Percentiles rank a stretch among this genome's conserved stretches.
phyloP scores from a whole-genome alignment of 768 basidiomycete genomes.

The Coprinopsis strossmayeri region DNA sequence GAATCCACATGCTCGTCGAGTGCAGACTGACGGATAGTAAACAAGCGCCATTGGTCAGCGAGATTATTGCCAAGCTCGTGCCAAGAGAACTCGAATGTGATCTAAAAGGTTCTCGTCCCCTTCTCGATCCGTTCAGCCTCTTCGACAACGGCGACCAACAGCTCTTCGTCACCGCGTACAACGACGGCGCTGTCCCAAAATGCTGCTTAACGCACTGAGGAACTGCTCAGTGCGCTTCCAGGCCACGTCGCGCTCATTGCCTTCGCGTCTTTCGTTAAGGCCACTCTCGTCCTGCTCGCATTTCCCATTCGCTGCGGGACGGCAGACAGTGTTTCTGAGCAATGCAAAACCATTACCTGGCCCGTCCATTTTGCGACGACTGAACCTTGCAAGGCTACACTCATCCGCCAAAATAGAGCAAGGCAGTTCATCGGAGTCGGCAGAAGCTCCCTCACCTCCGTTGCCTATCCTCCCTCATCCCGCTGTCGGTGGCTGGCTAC shows the following conservation, averaged over 20 bases:
- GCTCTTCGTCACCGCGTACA: constrained; percentile 3
- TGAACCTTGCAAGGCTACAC: constrained; percentile 1
- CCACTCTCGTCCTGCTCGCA: constrained; percentile 4
- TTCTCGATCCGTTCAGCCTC: constrained; percentile 1
- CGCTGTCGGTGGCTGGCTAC: constrained; percentile 77
- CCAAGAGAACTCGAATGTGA: not conserved
- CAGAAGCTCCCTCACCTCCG: not conserved
- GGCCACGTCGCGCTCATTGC: constrained; percentile 4
- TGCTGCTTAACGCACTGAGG: constrained; percentile 22
- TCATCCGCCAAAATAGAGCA: constrained; percentile 9
- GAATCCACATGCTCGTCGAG: constrained; percentile 10
- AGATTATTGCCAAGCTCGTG: not conserved
- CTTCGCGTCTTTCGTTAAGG: not conserved
- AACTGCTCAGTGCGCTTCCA: constrained; percentile 12
- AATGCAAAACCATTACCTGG: not conserved
- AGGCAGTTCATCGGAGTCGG: constrained; percentile 7
- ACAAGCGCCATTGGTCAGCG: constrained; percentile 8
- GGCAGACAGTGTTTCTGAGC: not conserved
- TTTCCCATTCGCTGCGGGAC: not conserved
- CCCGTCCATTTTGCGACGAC: not conserved
- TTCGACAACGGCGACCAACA: no score
- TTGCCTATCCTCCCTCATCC: constrained; percentile 56
- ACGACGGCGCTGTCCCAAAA: constrained; percentile 8
- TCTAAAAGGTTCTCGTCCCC: constrained; percentile 4
- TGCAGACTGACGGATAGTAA: not conserved